Percentiles rank a stretch among this genome's conserved stretches.
Conservation (phyloP, 345 rosid genomes). For the Bruguiera parviflora region DNA sequence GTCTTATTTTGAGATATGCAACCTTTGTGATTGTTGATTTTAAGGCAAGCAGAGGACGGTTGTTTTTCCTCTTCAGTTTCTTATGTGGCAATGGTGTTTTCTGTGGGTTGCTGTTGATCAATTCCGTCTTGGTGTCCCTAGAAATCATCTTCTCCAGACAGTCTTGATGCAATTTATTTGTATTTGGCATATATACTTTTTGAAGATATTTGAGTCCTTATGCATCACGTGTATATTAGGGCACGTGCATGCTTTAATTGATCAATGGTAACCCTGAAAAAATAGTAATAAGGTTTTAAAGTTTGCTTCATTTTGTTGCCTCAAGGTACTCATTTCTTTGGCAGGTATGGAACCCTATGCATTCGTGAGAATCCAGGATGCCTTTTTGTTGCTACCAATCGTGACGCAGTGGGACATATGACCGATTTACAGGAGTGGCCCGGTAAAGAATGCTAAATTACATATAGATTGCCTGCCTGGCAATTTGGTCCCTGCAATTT, state of each 20-base stretch:
- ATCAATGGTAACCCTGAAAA: too few species aligned
- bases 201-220: background rate
- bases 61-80: background rate
- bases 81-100: background rate
- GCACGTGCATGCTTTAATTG: too few species aligned
- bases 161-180: background rate
- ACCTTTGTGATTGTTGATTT: background rate
- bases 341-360: conserved; percentile 89
- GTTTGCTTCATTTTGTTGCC: conserved; percentile 1
- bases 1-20: too few species aligned
- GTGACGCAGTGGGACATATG: conserved; percentile 89
- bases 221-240: too few species aligned
- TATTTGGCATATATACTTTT: background rate
- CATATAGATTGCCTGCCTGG: background rate
- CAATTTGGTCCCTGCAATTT: conserved; percentile 8
- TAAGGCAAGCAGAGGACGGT: background rate
- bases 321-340: conserved; percentile 13
- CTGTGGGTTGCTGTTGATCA: background rate
- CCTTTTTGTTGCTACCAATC: conserved; percentile 83
- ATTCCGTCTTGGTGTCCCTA: background rate
- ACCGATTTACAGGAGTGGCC: conserved; percentile 93
- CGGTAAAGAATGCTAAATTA: conserved; percentile 36
- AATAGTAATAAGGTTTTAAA: background rate
- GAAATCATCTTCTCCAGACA: background rate
- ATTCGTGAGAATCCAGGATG: conserved; percentile 93